Evolutionary conservation across 1,284 basidiomycete genomes (phyloP), one percentile per base, ranked within the genome.

Genomic region (Fomitiporia mediterranea): DNA sequence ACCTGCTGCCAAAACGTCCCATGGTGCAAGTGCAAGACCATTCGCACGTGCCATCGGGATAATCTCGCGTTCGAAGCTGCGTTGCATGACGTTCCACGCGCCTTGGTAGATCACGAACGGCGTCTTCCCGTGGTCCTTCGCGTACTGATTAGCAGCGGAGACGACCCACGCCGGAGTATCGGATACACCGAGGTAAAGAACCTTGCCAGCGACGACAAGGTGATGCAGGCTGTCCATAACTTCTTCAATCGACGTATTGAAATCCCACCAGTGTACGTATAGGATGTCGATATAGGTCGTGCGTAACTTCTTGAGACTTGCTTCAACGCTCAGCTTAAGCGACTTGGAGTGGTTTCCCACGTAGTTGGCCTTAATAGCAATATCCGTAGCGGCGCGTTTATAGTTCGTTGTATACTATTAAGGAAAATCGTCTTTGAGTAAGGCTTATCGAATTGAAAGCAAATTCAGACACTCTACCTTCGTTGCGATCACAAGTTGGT

Each of bases 71-170:
- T 81, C 79, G 46, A 80, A 71, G 35, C 72, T 70, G 17, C 79
- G 71, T 8, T 66, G 39, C 53, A 77, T 65, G 17, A 79, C 69
- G 57, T 70, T 78, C 79, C 80, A 82, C 17, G 62, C 59, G 17
- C 79, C 79, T 61, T 82, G 79, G 62, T 82, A 82, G 57, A 82
- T 70, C 2, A 72, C 68, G 61, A 81, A 81, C 1, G 74, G 78
- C 0, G 75, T 73, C 62, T 77, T 72, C 15, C 73, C 76, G 39
- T 74, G 69, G 25, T 73, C 68, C 4, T 70, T 60, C 0, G 70
- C 70, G 28, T 72, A 74, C 48, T 69, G 67, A 52, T 74, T 73
- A 5, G 63, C 63, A 28, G 53, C 55, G 1, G 61, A 30, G n/a
- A 64, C 62, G 35, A 63, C 51, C 62, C 62, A 64, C 19, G 63